Evolutionary conservation across 2,329 filamentous ascomycete species (phyloP).

Genomic region (Westerdykella sp.): DNA sequence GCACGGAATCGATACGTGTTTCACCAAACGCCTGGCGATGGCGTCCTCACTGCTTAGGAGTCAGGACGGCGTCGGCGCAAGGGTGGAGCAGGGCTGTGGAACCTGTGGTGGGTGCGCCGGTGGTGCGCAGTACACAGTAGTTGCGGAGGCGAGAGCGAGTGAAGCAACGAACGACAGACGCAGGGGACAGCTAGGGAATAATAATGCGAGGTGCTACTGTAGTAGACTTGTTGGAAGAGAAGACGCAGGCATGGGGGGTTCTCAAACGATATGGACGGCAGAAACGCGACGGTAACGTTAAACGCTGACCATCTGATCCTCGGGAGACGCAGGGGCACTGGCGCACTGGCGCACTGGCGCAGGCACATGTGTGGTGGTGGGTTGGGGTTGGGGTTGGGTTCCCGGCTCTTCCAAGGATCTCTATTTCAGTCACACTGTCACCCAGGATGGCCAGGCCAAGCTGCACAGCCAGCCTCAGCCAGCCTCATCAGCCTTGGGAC

Average conservation of each 20-base stretch:
- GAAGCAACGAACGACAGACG: slow-evolving; percentile 6
- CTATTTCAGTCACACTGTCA: background rate
- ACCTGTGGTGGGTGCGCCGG: slow-evolving; percentile 1
- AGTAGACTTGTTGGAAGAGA: background rate
- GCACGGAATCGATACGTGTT: slow-evolving; percentile 26
- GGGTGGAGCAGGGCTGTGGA: background rate
- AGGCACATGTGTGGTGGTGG: too few relatives aligned
- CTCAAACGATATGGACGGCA: too few relatives aligned
- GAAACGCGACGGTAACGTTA: too few relatives aligned
- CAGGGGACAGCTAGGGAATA: background rate
- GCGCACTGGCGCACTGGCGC: too few relatives aligned
- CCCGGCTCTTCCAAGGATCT: too few relatives aligned
- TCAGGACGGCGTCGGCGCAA: too few relatives aligned
- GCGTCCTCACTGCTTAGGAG: background rate
- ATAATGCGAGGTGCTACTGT: too few relatives aligned
- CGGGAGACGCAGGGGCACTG: too few relatives aligned
- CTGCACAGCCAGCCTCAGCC: background rate
- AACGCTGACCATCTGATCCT: too few relatives aligned
- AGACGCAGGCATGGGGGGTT: background rate
- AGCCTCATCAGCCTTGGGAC: too few relatives aligned
- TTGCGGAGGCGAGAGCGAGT: slow-evolving; percentile 1
- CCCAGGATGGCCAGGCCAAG: background rate
- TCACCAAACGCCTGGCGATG: slow-evolving; percentile 28
- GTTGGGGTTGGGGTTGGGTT: too few relatives aligned
- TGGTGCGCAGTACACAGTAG: too few relatives aligned